These are phyloP conservation scores for Tranzscheliella williamsii DNA, from an alignment of 1,284 basidiomycete genomes.

Conservation along the genomic window DNA sequence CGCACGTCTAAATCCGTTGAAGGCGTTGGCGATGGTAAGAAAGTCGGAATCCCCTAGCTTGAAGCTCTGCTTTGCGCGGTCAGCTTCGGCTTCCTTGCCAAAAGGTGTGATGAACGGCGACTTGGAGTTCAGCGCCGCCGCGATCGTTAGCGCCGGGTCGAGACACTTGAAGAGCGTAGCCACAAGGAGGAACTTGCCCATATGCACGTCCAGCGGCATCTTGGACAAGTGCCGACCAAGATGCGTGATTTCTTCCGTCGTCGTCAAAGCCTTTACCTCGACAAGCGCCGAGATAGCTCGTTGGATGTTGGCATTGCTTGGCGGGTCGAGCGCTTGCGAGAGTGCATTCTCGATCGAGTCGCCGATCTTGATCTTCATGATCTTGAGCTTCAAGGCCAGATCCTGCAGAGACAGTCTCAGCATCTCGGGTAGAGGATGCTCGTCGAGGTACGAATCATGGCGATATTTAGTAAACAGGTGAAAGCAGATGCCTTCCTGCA, in stretches of 20 bases:
- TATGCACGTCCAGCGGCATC: slow-evolving; percentile 92
- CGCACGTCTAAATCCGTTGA: slow-evolving; percentile 82
- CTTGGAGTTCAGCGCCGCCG: slow-evolving; percentile 85
- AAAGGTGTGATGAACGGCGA: slow-evolving; percentile 85
- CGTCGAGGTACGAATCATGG: slow-evolving; percentile 79
- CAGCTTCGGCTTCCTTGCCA: slow-evolving; percentile 83
- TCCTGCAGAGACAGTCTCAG: slow-evolving; percentile 90
- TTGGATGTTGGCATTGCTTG: slow-evolving; percentile 82
- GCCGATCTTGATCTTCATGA: slow-evolving; percentile 88
- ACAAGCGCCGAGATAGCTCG: slow-evolving; percentile 86
- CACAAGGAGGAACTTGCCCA: slow-evolving; percentile 89
- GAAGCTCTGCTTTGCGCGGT: slow-evolving; percentile 80
- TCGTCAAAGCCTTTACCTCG: slow-evolving; percentile 86
- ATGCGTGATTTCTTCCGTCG: slow-evolving; percentile 87
- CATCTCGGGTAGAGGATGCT: slow-evolving; percentile 94
- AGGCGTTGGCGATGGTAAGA: slow-evolving; percentile 87
- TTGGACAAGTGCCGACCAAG: slow-evolving; percentile 89
- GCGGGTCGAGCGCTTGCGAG: slow-evolving; percentile 85
- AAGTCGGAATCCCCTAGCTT: slow-evolving; percentile 92
- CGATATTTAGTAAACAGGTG: slow-evolving; percentile 90
- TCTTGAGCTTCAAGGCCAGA: slow-evolving; percentile 92
- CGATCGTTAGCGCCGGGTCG: slow-evolving; percentile 93
- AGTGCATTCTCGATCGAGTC: slow-evolving; percentile 83
- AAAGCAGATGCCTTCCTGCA: slow-evolving; percentile 87
- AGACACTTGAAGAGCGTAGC: slow-evolving; percentile 86